A percentile compares a stretch with the other conserved stretches of the same genome.
These are phyloP conservation scores for Micromonas commoda DNA, from an alignment of 139 green algal species.

Conservation along the genomic window DNA sequence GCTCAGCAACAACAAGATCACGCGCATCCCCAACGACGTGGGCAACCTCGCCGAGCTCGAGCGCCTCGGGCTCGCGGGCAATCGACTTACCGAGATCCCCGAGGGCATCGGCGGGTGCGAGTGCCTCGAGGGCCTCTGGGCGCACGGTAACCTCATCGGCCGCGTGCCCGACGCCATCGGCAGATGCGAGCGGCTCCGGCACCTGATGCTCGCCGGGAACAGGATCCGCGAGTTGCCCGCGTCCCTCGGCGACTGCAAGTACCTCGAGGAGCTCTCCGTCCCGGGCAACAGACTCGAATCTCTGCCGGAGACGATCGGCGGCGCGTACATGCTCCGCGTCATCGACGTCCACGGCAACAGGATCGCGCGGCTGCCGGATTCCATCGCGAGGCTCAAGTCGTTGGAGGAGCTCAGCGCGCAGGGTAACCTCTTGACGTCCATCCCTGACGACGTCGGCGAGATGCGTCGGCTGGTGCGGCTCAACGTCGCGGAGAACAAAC, in stretches of 20 bases:
- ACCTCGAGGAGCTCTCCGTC: not conserved
- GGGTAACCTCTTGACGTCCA: slow-evolving; percentile 19
- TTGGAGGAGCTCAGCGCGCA: slow-evolving; percentile 31
- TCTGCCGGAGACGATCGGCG: slow-evolving; percentile 7
- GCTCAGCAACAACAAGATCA: slow-evolving; percentile 17
- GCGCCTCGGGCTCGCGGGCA: slow-evolving; percentile 19
- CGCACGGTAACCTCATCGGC: slow-evolving; percentile 3
- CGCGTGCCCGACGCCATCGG: slow-evolving; percentile 7
- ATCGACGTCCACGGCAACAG: slow-evolving; percentile 29
- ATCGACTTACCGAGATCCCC: not conserved
- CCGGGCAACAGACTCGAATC: slow-evolving; percentile 5
- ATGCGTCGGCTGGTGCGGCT: slow-evolving; percentile 21
- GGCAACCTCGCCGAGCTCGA: slow-evolving; percentile 1
- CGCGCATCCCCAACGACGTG: not conserved
- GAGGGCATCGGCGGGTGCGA: not conserved
- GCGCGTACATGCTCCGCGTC: not conserved
- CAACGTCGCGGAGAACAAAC: slow-evolving; percentile 19
- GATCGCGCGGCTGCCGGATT: slow-evolving; percentile 27
- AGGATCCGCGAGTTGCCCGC: not conserved
- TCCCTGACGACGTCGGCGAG: not conserved
- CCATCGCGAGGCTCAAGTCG: slow-evolving; percentile 16
- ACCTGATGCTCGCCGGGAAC: slow-evolving; percentile 12
- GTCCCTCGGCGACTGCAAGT: not conserved
- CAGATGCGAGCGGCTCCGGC: not conserved
- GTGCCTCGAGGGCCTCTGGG: slow-evolving; percentile 1